These are phyloP conservation scores for Dipteronia sinensis DNA, from an alignment of 345 rosid species.

Conservation along the genomic window DNA sequence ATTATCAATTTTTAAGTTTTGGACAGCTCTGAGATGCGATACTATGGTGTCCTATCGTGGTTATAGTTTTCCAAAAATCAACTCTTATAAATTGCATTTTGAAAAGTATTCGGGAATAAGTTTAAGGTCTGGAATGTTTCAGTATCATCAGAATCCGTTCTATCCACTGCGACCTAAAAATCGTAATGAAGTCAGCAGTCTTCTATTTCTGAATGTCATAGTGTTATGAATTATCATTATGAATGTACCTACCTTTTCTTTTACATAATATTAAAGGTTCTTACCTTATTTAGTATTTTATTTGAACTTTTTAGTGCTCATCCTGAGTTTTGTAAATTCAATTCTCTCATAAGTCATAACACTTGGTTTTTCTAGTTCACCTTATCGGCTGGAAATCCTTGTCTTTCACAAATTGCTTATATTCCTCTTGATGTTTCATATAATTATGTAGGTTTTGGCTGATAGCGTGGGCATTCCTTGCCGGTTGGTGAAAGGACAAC, in stretches of 20 bases:
- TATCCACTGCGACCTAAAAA: background rate
- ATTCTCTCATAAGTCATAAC: no score
- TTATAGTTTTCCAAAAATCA: background rate
- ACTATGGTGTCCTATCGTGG: background rate
- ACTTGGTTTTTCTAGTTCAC: conserved; percentile 10
- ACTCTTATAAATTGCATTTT: background rate
- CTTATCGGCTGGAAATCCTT: conserved; percentile 13
- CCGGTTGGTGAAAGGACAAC: conserved; percentile 88
- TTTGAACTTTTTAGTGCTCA: background rate
- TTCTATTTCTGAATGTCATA: background rate
- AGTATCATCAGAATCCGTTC: background rate
- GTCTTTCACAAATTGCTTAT: conserved; percentile 9
- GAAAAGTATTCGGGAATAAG: background rate
- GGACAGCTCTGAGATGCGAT: background rate
- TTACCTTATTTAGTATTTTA: background rate
- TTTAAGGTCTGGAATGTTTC: background rate
- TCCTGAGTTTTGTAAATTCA: background rate
- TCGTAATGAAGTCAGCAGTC: background rate
- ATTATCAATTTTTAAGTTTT: background rate
- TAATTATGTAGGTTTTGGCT: conserved; percentile 74
- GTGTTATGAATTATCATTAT: background rate
- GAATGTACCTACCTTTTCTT: background rate
- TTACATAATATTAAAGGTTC: background rate
- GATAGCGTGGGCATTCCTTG: conserved; percentile 84
- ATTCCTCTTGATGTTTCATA: conserved; percentile 15